Base-by-base conservation (phyloP, 176 grass and related monocot genomes). In the Tuctoria greenei region DNA sequence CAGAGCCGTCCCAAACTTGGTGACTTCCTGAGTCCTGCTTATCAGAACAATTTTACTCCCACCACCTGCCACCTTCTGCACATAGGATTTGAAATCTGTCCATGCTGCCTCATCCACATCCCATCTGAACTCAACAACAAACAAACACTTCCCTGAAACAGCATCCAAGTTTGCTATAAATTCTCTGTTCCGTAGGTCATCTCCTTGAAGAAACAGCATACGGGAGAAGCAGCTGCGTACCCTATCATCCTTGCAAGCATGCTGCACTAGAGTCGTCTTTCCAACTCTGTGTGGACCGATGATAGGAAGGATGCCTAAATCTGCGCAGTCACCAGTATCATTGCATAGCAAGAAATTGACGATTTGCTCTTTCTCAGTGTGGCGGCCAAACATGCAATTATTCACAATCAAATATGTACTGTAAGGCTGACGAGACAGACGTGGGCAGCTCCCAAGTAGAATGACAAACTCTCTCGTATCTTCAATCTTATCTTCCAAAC, bases 241-340 rank as follows among this genome's bases (percentile, higher is more conserved):
- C 52, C 71, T 81, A 23, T 82, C 71, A 74, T 91, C 72, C 8
- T 63, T 35, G 77, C 73, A 88, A 78, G 67, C 79, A 79, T 91
- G 85, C 1, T 80, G 81, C 26, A 78, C 77, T 9, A 84, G 77
- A 18, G 79, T 91, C 61, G 41, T 87, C 81, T 84, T 91, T 18
- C 88, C 84, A 7, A 73, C 77, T 67, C 81, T 74, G 3, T 8
- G 21, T 2, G 43, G 65, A 10, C 80, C 88, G 5, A 91, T 40
- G 26, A 91, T 43, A 15, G 88, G 77, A 69, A 86, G 72, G 27
- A 76, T 64, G 45, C 36, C 58, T 7, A 86, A 12, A 38, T 45
- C 34, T 62, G 17, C 25, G 64, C 2, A 71, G 20, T 69, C 24
- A 20, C 17, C 21, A 14, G 2, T 50, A 73, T 39, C 78, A 45